Percentiles rank a stretch among this genome's conserved stretches.
Conservation (phyloP, 2,329 filamentous ascomycete genomes). For the Aspergillus sp. region DNA sequence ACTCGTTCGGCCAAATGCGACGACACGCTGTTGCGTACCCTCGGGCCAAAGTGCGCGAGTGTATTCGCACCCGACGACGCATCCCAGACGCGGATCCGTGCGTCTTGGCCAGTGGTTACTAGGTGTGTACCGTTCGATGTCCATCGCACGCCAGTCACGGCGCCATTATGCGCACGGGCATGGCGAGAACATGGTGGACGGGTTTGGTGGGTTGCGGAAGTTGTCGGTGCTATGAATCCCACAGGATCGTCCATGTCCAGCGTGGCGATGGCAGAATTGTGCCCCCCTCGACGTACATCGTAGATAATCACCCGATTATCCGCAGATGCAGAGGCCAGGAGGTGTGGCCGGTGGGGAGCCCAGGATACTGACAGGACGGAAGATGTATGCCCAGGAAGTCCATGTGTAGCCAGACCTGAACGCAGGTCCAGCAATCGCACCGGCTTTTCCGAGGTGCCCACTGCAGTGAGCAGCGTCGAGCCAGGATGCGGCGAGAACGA, state of each 20-base stretch:
- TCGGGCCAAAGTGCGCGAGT: slow-evolving; percentile 75
- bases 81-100: slow-evolving; percentile 80
- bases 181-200: slow-evolving; percentile 36
- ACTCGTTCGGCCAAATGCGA: slow-evolving; percentile 51
- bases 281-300: slow-evolving; percentile 66
- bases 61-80: slow-evolving; percentile 73
- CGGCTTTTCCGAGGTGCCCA: slow-evolving; percentile 74
- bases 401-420: slow-evolving; percentile 66
- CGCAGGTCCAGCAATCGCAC: slow-evolving; percentile 80
- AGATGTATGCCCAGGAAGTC: slow-evolving; percentile 57
- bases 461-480: slow-evolving; percentile 70
- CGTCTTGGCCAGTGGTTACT: slow-evolving; percentile 73
- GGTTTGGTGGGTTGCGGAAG: slow-evolving; percentile 16
- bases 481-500: slow-evolving; percentile 58
- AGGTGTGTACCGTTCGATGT: slow-evolving; percentile 69
- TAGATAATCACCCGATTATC: slow-evolving; percentile 79
- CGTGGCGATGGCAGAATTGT: slow-evolving; percentile 61
- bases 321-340: slow-evolving; percentile 73
- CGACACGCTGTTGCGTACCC: slow-evolving; percentile 58
- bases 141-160: slow-evolving; percentile 80
- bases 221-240: slow-evolving; percentile 46
- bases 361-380: slow-evolving; percentile 63
- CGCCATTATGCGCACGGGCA: slow-evolving; percentile 61
- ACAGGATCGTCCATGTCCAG: slow-evolving; percentile 77
- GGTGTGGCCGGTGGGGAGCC: slow-evolving; percentile 70